Evolutionary conservation across 169 alveolate genomes (phyloP).

Genomic region (Plasmodium gaboni): DNA sequence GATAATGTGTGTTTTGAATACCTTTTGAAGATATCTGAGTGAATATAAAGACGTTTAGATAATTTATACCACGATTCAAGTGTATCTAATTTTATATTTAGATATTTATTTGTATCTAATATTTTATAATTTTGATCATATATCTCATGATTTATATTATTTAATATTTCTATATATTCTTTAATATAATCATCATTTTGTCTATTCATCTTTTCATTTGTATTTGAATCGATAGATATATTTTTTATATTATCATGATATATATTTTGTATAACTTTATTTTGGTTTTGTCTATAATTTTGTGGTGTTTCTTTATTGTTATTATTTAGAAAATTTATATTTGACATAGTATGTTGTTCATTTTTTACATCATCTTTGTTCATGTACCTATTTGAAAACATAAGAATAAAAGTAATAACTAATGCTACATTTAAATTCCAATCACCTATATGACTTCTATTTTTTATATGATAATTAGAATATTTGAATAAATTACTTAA

Average conservation of each 20-base stretch:
- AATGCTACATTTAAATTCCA: constrained; percentile 76
- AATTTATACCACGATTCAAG: constrained; percentile 44
- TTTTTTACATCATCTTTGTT: not conserved
- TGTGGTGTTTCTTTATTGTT: not conserved
- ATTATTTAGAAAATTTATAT: not conserved
- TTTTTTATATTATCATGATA: not conserved
- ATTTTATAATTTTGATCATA: constrained; percentile 19
- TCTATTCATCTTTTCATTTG: not conserved
- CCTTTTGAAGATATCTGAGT: constrained; percentile 20
- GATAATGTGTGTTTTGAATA: constrained; percentile 8
- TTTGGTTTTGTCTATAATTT: not conserved
- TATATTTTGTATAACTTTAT: not conserved
- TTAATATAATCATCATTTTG: not conserved
- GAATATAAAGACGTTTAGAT: constrained; percentile 39
- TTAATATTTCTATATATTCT: constrained; percentile 8
- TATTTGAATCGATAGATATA: not conserved
- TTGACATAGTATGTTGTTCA: not conserved
- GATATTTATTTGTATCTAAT: constrained; percentile 5
- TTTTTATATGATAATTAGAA: constrained; percentile 74
- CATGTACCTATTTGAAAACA: not conserved
- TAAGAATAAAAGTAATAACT: constrained; percentile 32
- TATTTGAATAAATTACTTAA: constrained; percentile 79
- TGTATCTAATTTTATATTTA: constrained; percentile 14
- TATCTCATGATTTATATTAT: constrained; percentile 7
- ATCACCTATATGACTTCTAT: constrained; percentile 85